phyloP scores from a whole-genome alignment of 768 basidiomycete species.

The Termitomyces heimii region DNA sequence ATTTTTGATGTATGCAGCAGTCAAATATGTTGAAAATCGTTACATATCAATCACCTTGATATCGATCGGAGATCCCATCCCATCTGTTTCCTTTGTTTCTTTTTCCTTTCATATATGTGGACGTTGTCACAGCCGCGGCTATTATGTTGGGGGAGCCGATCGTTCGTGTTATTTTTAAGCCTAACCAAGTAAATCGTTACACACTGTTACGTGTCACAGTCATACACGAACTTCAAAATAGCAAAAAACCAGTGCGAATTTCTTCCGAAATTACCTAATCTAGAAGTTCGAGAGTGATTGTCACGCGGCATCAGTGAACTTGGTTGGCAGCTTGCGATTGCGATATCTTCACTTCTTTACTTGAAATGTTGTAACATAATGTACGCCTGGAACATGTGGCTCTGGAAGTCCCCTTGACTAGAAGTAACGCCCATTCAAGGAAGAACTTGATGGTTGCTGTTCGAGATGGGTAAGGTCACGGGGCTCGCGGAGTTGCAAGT shows the following conservation, averaged over 20 bases:
- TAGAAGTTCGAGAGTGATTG: neutral
- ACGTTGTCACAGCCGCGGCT: too few species aligned
- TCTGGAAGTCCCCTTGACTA: neutral
- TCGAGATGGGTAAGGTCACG: conserved; percentile 6
- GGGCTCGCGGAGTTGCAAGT: conserved; percentile 23
- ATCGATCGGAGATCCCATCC: too few species aligned
- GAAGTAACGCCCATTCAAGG: neutral
- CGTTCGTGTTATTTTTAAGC: too few species aligned
- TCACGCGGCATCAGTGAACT: neutral
- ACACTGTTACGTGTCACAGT: neutral
- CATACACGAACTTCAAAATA: too few species aligned
- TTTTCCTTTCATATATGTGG: too few species aligned
- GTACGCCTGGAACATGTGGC: neutral
- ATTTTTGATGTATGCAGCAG: too few species aligned
- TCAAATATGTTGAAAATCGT: too few species aligned
- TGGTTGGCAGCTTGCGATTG: neutral
- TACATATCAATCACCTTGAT: too few species aligned
- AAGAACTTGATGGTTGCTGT: neutral
- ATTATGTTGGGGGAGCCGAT: too few species aligned
- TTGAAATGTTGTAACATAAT: neutral
- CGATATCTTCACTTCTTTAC: neutral
- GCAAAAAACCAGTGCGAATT: too few species aligned
- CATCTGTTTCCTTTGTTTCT: too few species aligned
- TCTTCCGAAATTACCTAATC: neutral
- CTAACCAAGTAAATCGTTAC: too few species aligned